Base-by-base conservation (phyloP, 768 basidiomycete species). In the Arthromyces matolae region DNA sequence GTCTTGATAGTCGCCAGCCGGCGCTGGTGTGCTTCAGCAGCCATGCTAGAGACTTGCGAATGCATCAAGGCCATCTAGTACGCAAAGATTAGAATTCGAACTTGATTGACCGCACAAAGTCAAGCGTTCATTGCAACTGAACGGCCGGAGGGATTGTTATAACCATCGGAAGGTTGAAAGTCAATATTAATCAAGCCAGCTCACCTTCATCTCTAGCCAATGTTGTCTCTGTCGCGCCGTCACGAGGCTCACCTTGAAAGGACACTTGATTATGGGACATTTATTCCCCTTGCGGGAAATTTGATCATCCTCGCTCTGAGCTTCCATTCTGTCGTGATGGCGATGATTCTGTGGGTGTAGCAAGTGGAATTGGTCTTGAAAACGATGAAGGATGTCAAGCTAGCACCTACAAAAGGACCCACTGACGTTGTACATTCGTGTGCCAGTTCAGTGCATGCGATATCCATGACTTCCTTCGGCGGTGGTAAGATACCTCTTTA, bases 11-110 rank as follows among this genome's bases (percentile, higher is more conserved):
- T 44, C 12, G 29, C 41, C 24, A 49, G 39, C 16, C 58, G 45
- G 14, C 38, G 44, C 42, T 54, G 50, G 42, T 56, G 50, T 14
- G 46, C 56, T 38, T 62, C 60, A 19, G 53, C 39, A 10, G 63
- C 61, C 25, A 62, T 34, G 14, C 37, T 46, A 14, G 27, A 23
- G 18, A 49, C 53, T 39, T 64, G 62, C 13, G 58, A 42, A 24
- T 58, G 55, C 16, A 54, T 29, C 28, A 44, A 32, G 2, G 49
- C 42, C 20, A 55, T 14, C 49, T 34, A 20, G 35, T 36, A 33
- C 53, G 28, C 52, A 52, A 38, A 8, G n/a, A n/a, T n/a, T n/a
- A n/a, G n/a, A n/a, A n/a, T n/a, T n/a, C n/a, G n/a, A n/a, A n/a
- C n/a, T n/a, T n/a, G n/a, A n/a, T n/a, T n/a, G n/a, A n/a, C n/a